Percentiles rank a stretch among this genome's conserved stretches.
phyloP scores from a whole-genome alignment of 2,329 filamentous ascomycete species.

The Fragosphaeria purpurea region DNA sequence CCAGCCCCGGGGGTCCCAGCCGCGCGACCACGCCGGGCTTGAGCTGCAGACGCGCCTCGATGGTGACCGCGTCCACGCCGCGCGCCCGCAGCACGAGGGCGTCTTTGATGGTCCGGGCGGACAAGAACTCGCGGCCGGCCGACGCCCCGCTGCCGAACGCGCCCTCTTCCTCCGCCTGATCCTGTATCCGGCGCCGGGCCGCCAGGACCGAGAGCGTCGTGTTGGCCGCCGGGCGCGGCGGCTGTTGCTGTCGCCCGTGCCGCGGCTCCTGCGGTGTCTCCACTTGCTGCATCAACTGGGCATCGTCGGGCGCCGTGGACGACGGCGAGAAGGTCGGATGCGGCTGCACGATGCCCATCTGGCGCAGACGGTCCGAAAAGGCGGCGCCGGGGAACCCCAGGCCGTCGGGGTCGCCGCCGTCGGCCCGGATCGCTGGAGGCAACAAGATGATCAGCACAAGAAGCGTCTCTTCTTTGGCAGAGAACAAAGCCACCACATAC shows the following conservation, averaged over 20 bases:
- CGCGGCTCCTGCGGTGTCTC: no score
- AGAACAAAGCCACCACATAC: neutral
- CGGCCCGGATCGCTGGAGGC: slow-evolving; percentile 27
- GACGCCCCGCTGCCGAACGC: slow-evolving; percentile 24
- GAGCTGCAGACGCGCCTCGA: slow-evolving; percentile 37
- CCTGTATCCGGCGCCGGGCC: slow-evolving; percentile 34
- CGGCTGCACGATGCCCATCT: slow-evolving; percentile 46
- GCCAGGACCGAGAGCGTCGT: slow-evolving; percentile 39
- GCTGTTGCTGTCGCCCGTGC: slow-evolving; percentile 14
- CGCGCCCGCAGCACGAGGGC: slow-evolving; percentile 33
- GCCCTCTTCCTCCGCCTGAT: slow-evolving; percentile 31
- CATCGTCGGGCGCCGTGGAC: slow-evolving; percentile 28
- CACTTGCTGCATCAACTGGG: slow-evolving; percentile 10
- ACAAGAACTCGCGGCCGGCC: slow-evolving; percentile 33
- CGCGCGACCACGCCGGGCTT: slow-evolving; percentile 34
- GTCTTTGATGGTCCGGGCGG: slow-evolving; percentile 37
- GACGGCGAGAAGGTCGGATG: slow-evolving; percentile 44
- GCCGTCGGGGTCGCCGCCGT: slow-evolving; percentile 31
- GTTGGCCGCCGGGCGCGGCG: slow-evolving; percentile 22
- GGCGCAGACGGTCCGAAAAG: slow-evolving; percentile 40
- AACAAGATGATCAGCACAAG: neutral
- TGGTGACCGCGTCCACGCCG: slow-evolving; percentile 28
- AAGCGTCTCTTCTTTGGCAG: neutral
- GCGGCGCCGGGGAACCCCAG: slow-evolving; percentile 21
- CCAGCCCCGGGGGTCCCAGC: slow-evolving; percentile 31